Evolutionary conservation across 2,329 filamentous ascomycete genomes (phyloP).

Genomic region (Fusarium coicis): DNA sequence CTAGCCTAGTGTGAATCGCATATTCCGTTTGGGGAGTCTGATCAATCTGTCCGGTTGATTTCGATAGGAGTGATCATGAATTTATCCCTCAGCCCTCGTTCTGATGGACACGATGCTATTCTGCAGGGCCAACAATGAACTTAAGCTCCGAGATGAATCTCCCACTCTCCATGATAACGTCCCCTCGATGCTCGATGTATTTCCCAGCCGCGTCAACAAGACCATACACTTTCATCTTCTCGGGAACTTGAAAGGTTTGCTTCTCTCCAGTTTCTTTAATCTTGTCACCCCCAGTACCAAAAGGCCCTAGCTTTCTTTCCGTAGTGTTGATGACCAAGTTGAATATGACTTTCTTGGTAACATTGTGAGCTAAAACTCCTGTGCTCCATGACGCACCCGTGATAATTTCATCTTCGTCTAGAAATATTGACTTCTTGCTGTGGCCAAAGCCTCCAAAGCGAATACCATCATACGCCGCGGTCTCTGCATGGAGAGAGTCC

Average conservation of each 20-base stretch:
- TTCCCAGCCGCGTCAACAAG: not conserved
- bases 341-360: not conserved
- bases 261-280: not conserved
- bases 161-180: not conserved
- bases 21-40: fast-evolving
- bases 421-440: not conserved
- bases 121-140: fast-evolving
- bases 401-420: not conserved
- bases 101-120: fast-evolving
- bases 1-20: not conserved
- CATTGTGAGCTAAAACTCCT: not conserved
- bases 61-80: not conserved
- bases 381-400: not conserved
- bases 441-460: not conserved
- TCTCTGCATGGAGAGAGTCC: not conserved
- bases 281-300: fast-evolving
- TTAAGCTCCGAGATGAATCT: not conserved
- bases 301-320: not conserved
- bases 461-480: not conserved
- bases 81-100: no score
- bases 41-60: not conserved
- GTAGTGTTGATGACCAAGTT: not conserved
- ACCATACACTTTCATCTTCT: not conserved
- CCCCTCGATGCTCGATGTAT: not conserved
- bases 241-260: not conserved